phyloP scores from a whole-genome alignment of 2,329 filamentous ascomycete species.

The Cadophora sp. region DNA sequence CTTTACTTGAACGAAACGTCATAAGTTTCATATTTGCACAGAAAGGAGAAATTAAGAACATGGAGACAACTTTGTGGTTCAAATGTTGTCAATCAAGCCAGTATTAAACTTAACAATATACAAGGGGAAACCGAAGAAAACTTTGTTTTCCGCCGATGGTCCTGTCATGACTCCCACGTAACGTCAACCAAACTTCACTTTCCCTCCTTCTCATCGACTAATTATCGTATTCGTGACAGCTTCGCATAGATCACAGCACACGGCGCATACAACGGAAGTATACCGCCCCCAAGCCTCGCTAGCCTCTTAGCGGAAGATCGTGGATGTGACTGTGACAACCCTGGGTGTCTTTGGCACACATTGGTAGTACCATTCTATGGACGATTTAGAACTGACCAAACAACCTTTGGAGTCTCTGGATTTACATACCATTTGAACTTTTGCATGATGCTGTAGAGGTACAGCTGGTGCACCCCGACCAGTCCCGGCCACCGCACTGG shows the following conservation, averaged over 20 bases:
- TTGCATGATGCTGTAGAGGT: slow-evolving; percentile 19
- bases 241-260: background rate
- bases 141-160: background rate
- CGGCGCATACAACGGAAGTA: background rate
- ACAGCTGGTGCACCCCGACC: slow-evolving; percentile 29
- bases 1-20: slow-evolving; percentile 13
- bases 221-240: slow-evolving; percentile 1
- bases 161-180: slow-evolving; percentile 16
- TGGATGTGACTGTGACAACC: slow-evolving; percentile 23
- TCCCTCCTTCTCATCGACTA: background rate
- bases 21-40: slow-evolving; percentile 15
- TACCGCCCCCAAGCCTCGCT: background rate
- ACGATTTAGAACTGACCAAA: background rate
- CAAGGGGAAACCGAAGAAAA: background rate
- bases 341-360: slow-evolving; percentile 19
- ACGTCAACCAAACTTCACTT: background rate
- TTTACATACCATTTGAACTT: slow-evolving; percentile 23
- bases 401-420: background rate
- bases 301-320: slow-evolving; percentile 14
- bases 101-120: slow-evolving; percentile 13
- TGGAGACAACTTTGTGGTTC: background rate
- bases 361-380: slow-evolving; percentile 24
- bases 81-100: background rate
- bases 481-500: slow-evolving; percentile 30
- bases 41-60: background rate